Evolutionary conservation across 1,284 basidiomycete genomes (phyloP), one percentile per base, ranked within the genome.

Genomic region (Moniliella sp.): DNA sequence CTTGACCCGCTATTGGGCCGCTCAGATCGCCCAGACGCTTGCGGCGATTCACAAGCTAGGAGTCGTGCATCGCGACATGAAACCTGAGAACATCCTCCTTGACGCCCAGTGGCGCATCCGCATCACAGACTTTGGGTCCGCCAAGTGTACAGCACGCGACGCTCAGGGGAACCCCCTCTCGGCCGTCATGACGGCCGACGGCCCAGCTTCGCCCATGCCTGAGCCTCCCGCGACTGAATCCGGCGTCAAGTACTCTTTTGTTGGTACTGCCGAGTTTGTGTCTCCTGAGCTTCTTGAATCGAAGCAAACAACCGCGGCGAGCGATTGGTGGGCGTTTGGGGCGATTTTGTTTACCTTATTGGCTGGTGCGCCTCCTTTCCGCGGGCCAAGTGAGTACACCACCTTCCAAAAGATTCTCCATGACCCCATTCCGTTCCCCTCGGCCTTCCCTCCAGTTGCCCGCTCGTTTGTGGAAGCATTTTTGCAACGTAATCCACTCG

Each of bases 231-330:
- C n/a, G n/a, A n/a, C n/a, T n/a, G n/a, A n/a, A n/a, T n/a, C n/a
- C n/a, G n/a, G n/a, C n/a, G n/a, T n/a, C 15, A 68, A 75, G 8
- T 74, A 72, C 42, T 83, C 81, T 0, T 97, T 91, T 62, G 91
- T 97, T 14, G 88, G 88, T 7, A 91, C 86, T 1, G 82, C 88
- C 0, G 83, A 93, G 49, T 97, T 94, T 55, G 79, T 93, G 37
- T 76, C 79, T 7, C 88, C 88, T 0, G 88, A 97, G 62, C 68
- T 97, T 7, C 65, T 97, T 13, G 50, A 72, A 35, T 69, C 71
- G 29, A 76, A 76, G 42, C 33, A 40, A 0, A 65, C 64, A 0
- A 51, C 61, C 5, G 48, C 62, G 35, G 62, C 66, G 33, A 64
- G 65, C 1, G 69, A 70, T 39, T 66, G 66, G 37, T 71, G 69